A percentile compares a stretch with the other conserved stretches of the same genome.
Evolutionary conservation across 2,329 filamentous ascomycete species (phyloP).

Genomic region (Fusarium papillatum): DNA sequence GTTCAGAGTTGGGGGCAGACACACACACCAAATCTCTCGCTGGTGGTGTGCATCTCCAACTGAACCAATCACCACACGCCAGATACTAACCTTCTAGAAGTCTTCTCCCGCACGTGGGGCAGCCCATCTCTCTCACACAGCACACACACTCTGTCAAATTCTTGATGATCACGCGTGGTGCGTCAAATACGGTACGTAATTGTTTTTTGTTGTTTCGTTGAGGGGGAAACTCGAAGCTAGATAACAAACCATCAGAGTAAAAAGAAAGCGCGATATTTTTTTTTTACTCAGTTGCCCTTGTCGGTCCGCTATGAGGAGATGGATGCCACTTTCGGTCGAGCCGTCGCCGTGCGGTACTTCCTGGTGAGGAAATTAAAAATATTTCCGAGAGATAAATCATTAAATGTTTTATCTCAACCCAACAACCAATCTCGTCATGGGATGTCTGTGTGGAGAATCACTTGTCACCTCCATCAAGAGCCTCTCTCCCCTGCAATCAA

Average conservation of each 20-base stretch:
- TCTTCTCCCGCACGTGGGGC: slow-evolving; percentile 41
- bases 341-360: not conserved
- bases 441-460: not conserved
- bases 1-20: not conserved
- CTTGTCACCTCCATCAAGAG: not conserved
- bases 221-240: not conserved
- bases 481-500: slow-evolving; percentile 5
- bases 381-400: not conserved
- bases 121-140: not conserved
- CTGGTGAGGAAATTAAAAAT: slow-evolving; percentile 7
- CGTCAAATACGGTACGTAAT: slow-evolving; percentile 16
- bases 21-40: slow-evolving; percentile 14
- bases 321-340: not conserved
- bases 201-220: slow-evolving; percentile 6
- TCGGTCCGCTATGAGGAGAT: not conserved
- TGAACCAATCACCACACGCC: slow-evolving; percentile 19
- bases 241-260: not conserved
- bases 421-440: slow-evolving; percentile 4
- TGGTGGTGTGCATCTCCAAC: slow-evolving; percentile 20
- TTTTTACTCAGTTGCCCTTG: not conserved
- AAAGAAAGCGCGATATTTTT: slow-evolving; percentile 8
- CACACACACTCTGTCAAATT: slow-evolving; percentile 11
- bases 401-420: slow-evolving; percentile 28
- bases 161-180: slow-evolving; percentile 34
- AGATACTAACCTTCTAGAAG: slow-evolving; percentile 39